These are phyloP conservation scores for Verbascum thapsus DNA, from an alignment of 257 asterid genomes.

Conservation along the genomic window DNA sequence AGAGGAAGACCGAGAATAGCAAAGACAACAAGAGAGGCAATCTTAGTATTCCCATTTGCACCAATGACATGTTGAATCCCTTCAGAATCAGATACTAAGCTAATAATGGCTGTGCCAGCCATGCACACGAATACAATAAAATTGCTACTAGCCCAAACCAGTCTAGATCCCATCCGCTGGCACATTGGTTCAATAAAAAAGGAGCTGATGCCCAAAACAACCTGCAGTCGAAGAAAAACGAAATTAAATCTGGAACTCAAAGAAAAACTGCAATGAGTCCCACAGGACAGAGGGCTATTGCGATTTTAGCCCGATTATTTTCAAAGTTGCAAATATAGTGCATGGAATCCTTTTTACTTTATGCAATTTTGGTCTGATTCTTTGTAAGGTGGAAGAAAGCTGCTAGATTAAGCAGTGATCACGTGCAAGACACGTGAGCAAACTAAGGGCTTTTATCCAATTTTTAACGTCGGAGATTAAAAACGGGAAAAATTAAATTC, in stretches of 20 bases:
- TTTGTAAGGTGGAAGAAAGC: too few species aligned
- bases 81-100: slow-evolving; percentile 63
- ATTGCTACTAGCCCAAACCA: slow-evolving; percentile 92
- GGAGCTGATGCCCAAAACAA: slow-evolving; percentile 90
- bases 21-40: slow-evolving; percentile 85
- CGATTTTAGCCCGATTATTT: too few species aligned
- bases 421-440: too few species aligned
- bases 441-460: too few species aligned
- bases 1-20: slow-evolving; percentile 96
- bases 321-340: too few species aligned
- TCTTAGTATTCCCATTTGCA: slow-evolving; percentile 64
- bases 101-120: slow-evolving; percentile 88
- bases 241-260: background rate
- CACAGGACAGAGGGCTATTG: too few species aligned
- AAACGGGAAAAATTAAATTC: too few species aligned
- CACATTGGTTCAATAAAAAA: slow-evolving; percentile 89
- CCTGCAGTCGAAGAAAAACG: slow-evolving; percentile 47
- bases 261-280: too few species aligned
- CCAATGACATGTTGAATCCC: slow-evolving; percentile 80
- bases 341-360: too few species aligned
- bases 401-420: too few species aligned
- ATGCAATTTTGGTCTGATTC: too few species aligned
- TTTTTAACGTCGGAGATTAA: too few species aligned
- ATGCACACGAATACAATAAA: slow-evolving; percentile 83
- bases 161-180: slow-evolving; percentile 72